Conservation (phyloP, 2,329 filamentous ascomycete species). For the Bipolaris bicolor region DNA sequence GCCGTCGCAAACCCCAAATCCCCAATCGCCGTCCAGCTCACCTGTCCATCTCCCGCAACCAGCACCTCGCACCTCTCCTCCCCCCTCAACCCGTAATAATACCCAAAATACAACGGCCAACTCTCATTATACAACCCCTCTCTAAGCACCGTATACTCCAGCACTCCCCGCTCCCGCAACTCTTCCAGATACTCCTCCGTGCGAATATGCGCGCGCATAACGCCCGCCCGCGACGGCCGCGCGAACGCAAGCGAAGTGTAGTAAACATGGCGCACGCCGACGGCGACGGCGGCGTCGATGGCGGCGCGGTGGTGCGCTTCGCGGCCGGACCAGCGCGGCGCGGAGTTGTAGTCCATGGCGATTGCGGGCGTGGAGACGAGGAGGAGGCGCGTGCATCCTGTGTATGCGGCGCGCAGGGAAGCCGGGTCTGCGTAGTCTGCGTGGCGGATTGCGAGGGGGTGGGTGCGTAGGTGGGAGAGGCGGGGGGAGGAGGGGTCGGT, state of each 20-base stretch:
- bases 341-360: constrained; percentile 53
- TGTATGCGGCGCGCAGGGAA: constrained; percentile 45
- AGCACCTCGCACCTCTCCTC: constrained; percentile 49
- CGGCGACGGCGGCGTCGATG: constrained; percentile 51
- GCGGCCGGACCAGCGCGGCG: constrained; percentile 50
- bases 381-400: constrained; percentile 51
- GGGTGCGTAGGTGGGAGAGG: constrained; percentile 40
- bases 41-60: constrained; percentile 50
- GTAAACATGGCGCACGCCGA: constrained; percentile 54
- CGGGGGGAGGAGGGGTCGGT: constrained; percentile 19
- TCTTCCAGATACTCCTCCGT: constrained; percentile 51
- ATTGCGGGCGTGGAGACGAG: constrained; percentile 55
- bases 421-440: constrained; percentile 50
- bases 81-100: constrained; percentile 45
- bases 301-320: constrained; percentile 54
- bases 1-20: constrained; percentile 55
- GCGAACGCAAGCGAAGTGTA: constrained; percentile 55
- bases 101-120: constrained; percentile 57
- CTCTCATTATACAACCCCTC: constrained; percentile 56
- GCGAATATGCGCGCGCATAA: constrained; percentile 56
- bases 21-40: constrained; percentile 53
- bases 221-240: constrained; percentile 50
- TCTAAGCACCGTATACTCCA: constrained; percentile 48
- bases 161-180: constrained; percentile 27
- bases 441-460: constrained; percentile 45